These are phyloP conservation scores for Glycine soja DNA, from an alignment of 306 rosid genomes.

Conservation along the genomic window DNA sequence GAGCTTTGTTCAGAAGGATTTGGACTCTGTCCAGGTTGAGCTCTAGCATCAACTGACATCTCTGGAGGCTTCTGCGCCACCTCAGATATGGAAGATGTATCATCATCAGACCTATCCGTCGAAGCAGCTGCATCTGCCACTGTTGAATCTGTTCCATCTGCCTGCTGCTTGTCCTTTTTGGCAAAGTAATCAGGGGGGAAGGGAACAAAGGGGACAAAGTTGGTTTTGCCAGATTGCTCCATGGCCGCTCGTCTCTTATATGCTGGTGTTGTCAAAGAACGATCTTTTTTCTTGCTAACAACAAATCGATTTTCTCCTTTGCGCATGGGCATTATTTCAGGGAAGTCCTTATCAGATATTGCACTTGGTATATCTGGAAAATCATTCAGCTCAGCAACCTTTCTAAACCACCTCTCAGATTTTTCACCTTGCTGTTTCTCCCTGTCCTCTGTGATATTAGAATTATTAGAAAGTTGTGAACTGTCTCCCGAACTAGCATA, in stretches of 20 bases:
- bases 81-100: conserved; percentile 52
- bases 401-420: conserved; percentile 90
- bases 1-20: conserved; percentile 46
- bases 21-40: conserved; percentile 43
- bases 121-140: conserved; percentile 49
- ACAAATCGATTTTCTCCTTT: conserved; percentile 95
- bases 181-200: conserved; percentile 94
- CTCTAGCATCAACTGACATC: conserved; percentile 47
- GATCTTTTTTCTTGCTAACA: conserved; percentile 87
- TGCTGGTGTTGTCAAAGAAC: conserved; percentile 86
- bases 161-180: conserved; percentile 61
- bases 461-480: conserved; percentile 41
- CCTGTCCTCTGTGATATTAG: conserved; percentile 44
- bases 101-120: conserved; percentile 34
- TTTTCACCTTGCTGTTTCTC: conserved; percentile 77
- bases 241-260: conserved; percentile 77
- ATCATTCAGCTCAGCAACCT: conserved; percentile 82
- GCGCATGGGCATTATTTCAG: conserved; percentile 93
- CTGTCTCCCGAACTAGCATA: conserved; percentile 44
- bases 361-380: conserved; percentile 68
- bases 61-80: conserved; percentile 46
- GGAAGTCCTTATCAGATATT: conserved; percentile 83
- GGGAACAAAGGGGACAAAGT: conserved; percentile 90
- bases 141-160: conserved; percentile 41
- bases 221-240: conserved; percentile 72